phyloP scores from a whole-genome alignment of 805 yeast species.

The Ogataea populi-albae region DNA sequence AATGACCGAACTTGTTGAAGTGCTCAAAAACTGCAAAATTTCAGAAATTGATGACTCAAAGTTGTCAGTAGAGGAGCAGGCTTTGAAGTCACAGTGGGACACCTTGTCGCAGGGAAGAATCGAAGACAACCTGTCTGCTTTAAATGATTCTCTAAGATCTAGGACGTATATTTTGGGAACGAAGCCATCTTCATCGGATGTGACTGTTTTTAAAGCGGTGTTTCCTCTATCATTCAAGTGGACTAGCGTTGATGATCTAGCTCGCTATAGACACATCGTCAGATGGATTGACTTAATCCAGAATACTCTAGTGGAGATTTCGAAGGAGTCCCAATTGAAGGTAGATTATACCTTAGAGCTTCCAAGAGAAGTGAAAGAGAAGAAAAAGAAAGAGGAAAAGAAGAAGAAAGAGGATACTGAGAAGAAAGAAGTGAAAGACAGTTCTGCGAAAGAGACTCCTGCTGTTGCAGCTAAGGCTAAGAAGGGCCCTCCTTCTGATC shows the following conservation, averaged over 20 bases:
- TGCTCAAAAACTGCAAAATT: conserved; percentile 31
- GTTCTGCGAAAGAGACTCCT: conserved; percentile 7
- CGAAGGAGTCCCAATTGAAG: conserved; percentile 49
- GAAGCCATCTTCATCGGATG: conserved; percentile 67
- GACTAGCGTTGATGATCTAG: conserved; percentile 52
- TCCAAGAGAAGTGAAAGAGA: conserved; percentile 52
- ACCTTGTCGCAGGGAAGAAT: conserved; percentile 68
- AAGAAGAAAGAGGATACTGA: conserved; percentile 18
- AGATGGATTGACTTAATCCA: conserved; percentile 94
- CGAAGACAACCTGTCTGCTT: conserved; percentile 48
- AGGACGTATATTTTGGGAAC: conserved; percentile 72
- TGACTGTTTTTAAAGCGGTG: conserved; percentile 62
- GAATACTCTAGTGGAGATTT: conserved; percentile 49
- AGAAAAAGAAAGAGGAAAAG: conserved; percentile 34
- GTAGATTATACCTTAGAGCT: conserved; percentile 61
- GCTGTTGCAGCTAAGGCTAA: conserved; percentile 16
- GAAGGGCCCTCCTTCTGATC: conserved; percentile 25
- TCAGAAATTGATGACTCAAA: conserved; percentile 24
- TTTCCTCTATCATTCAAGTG: conserved; percentile 59
- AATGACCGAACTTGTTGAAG: conserved; percentile 31
- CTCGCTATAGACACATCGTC: conserved; percentile 73
- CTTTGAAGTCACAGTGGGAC: conserved; percentile 74
- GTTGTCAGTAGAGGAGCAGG: conserved; percentile 40
- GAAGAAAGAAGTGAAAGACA: conserved; percentile 10
- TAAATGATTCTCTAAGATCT: conserved; percentile 68